Evolutionary conservation across 1,139 yeast species (phyloP).

Genomic region (Saccharomyces pastorianus): DNA sequence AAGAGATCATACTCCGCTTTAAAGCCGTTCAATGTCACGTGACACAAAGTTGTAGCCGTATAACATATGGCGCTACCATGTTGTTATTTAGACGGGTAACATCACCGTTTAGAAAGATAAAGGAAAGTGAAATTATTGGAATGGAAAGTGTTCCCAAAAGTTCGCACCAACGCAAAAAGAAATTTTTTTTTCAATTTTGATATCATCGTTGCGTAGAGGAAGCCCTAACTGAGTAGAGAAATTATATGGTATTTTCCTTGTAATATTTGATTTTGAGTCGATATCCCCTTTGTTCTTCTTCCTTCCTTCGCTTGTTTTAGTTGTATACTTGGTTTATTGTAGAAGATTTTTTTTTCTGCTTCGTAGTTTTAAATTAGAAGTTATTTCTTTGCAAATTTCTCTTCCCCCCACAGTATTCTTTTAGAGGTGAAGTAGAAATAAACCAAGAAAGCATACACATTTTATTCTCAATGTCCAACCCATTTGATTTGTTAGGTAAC

Average conservation of each 20-base stretch:
- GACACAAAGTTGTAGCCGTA: background rate
- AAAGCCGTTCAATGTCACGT: background rate
- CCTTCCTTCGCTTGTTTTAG: background rate
- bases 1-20: background rate
- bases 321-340: background rate
- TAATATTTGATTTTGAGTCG: background rate
- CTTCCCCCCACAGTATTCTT: background rate
- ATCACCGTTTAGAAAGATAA: background rate
- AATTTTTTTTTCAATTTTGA: slow-evolving; percentile 2
- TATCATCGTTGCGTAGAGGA: slow-evolving; percentile 1
- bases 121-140: slow-evolving; percentile 7
- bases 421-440: background rate
- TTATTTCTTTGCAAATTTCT: background rate
- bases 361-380: background rate
- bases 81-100: background rate
- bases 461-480: slow-evolving; percentile 33
- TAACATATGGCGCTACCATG: background rate
- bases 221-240: background rate
- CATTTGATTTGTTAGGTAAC: slow-evolving; percentile 53
- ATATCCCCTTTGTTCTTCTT: background rate
- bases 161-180: slow-evolving; percentile 14
- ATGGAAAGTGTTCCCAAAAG: slow-evolving; percentile 5
- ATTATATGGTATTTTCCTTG: slow-evolving; percentile 6
- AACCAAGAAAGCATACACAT: slow-evolving; percentile 1
- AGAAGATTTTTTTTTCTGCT: background rate